A percentile compares a stretch with the other conserved stretches of the same genome.
These are phyloP conservation scores for Aspergillus hancockii DNA, from an alignment of 495 filamentous ascomycete genomes.

Conservation along the genomic window DNA sequence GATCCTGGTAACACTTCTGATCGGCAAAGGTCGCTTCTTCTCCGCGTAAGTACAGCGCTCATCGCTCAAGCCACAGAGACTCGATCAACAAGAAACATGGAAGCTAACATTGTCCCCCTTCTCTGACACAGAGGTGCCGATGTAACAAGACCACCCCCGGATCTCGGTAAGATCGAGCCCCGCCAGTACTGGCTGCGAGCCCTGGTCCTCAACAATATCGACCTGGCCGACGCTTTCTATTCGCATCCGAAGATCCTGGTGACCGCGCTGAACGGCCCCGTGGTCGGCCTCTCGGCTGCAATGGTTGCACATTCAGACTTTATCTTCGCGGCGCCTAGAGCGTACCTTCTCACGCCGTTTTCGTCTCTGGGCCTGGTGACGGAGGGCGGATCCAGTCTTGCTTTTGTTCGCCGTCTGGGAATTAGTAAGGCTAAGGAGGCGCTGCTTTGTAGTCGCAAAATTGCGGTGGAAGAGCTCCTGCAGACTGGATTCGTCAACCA, in stretches of 20 bases:
- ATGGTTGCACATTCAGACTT: constrained; percentile 16
- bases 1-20: constrained; percentile 13
- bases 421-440: constrained; percentile 14
- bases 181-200: constrained; percentile 12
- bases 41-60: constrained; percentile 10
- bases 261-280: constrained; percentile 14
- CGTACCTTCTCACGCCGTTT: constrained; percentile 14
- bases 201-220: constrained; percentile 11
- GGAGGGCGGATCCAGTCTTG: constrained; percentile 13
- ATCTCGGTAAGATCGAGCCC: constrained; percentile 6
- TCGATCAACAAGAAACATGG: background rate
- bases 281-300: constrained; percentile 13
- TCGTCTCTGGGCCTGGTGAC: constrained; percentile 12
- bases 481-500: constrained; percentile 14
- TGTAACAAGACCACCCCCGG: background rate
- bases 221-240: constrained; percentile 15
- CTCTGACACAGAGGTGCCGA: constrained; percentile 9
- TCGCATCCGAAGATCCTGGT: constrained; percentile 15
- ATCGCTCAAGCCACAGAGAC: no score
- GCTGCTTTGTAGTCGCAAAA: constrained; percentile 5
- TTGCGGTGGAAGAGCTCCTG: constrained; percentile 1
- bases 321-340: constrained; percentile 5
- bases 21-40: constrained; percentile 15
- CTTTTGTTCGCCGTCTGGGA: constrained; percentile 10
- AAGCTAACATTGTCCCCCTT: background rate